phyloP scores from a whole-genome alignment of 306 rosid genomes.

The Nissolia schottii region DNA sequence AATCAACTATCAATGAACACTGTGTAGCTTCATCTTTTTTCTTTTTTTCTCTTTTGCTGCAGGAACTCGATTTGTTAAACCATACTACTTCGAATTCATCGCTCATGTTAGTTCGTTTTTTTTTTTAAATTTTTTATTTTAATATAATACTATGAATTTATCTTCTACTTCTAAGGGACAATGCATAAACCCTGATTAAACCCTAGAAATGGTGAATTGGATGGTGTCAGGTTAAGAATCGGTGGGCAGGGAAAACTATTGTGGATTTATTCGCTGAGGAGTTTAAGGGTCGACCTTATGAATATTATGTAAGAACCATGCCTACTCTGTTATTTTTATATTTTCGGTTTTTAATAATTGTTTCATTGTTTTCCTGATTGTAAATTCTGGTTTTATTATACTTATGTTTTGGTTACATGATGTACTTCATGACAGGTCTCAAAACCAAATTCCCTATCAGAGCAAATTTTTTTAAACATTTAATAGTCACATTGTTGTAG shows the following conservation, averaged over 20 bases:
- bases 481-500: neutral
- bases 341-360: neutral
- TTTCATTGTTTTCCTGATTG: neutral
- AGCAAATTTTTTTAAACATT: neutral
- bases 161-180: neutral
- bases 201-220: slow-evolving; percentile 17
- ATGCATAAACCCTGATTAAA: slow-evolving; percentile 32
- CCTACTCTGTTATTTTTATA: neutral
- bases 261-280: slow-evolving; percentile 89
- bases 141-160: neutral
- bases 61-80: slow-evolving; percentile 76
- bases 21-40: neutral
- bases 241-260: slow-evolving; percentile 89
- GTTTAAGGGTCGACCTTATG: slow-evolving; percentile 82
- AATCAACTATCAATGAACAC: neutral
- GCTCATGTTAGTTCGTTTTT: slow-evolving; percentile 50
- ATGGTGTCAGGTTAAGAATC: slow-evolving; percentile 66
- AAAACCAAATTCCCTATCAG: too few species aligned
- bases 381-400: neutral
- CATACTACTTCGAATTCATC: slow-evolving; percentile 93
- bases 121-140: neutral
- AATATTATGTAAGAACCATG: slow-evolving; percentile 63
- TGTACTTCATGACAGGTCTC: neutral
- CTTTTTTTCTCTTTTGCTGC: slow-evolving; percentile 27
- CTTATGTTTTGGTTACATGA: neutral